Percentiles rank a stretch among this genome's conserved stretches.
Conservation (phyloP, 2,329 filamentous ascomycete genomes). For the Alternaria ventricosa region DNA sequence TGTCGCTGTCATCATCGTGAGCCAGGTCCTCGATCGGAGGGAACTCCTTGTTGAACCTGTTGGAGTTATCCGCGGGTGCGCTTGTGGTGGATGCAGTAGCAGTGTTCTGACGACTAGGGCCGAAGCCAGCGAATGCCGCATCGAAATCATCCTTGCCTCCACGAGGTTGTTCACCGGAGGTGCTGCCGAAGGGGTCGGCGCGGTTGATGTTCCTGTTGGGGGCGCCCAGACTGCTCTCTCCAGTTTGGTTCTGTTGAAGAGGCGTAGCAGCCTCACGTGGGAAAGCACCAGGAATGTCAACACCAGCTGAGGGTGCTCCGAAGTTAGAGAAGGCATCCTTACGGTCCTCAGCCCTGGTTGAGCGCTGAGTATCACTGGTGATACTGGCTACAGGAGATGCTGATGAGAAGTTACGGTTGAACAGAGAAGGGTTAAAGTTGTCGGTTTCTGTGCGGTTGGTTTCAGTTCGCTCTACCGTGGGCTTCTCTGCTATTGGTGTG, state of each 20-base stretch:
- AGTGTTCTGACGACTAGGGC: slow-evolving; percentile 58
- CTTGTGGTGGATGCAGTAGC: slow-evolving; percentile 45
- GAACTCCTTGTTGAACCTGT: slow-evolving; percentile 76
- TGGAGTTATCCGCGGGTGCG: slow-evolving; percentile 45
- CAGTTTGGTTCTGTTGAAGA: slow-evolving; percentile 57
- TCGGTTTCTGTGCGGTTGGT: slow-evolving; percentile 46
- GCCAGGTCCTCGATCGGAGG: slow-evolving; percentile 91
- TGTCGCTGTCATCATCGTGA: slow-evolving; percentile 81
- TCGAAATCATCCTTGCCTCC: slow-evolving; percentile 80
- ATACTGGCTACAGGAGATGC: slow-evolving; percentile 50
- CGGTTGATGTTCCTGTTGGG: slow-evolving; percentile 52
- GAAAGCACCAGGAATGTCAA: slow-evolving; percentile 57
- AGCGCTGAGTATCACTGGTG: slow-evolving; percentile 48
- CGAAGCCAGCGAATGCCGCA: slow-evolving; percentile 80
- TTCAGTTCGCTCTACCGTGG: slow-evolving; percentile 41
- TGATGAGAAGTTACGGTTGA: slow-evolving; percentile 48
- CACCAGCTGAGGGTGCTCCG: slow-evolving; percentile 38
- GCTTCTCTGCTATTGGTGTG: slow-evolving; percentile 61
- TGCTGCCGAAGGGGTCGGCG: slow-evolving; percentile 51
- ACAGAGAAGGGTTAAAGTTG: slow-evolving; percentile 44
- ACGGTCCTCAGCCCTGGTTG: slow-evolving; percentile 46
- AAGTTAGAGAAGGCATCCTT: slow-evolving; percentile 51
- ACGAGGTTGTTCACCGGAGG: slow-evolving; percentile 40
- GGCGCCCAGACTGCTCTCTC: slow-evolving; percentile 56
- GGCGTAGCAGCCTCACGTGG: slow-evolving; percentile 50